Base-by-base conservation (phyloP, 2,329 filamentous ascomycete species). In the Diaporthe australafricana region DNA sequence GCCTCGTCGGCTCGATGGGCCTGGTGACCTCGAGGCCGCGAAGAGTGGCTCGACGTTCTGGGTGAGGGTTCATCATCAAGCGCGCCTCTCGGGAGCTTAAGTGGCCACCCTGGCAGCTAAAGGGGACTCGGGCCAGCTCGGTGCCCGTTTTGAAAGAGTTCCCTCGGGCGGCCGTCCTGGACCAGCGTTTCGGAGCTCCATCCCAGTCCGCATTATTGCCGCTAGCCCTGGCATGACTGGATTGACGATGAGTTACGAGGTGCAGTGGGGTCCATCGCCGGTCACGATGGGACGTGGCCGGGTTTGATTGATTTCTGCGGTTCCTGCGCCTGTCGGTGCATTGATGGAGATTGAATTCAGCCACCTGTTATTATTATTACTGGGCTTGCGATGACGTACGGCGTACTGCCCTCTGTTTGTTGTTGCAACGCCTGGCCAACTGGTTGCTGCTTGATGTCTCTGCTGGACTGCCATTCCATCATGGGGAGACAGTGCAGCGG, bases 211-310 rank as follows among this genome's bases (percentile, higher is more conserved):
- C 42, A 50, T 53, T 68, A 47, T 52, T 48, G 27, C 48, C 52
- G 69, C 60, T 66, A 45, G 55, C 42, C 50, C 67, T 53, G 67
- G 55, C 67, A 67, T 71, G 25, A 30, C 53, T 50, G 52, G 68
- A 68, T 56, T 71, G 65, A 72, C 65, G 47, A 72, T 60, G 55
- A 60, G 53, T 60, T 69, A 67, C 68, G 47, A 66, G 55, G 50
- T 71, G 45, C 68, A 27, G 71, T 73, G 71, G 68, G 67, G 68
- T 53, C 45, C 45, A 57, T 45, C 32, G 42, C 50, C 68, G 47
- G 68, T 68, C 53, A 68, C 68, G 63, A 65, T 60, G 47, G 62
- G 67, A 73, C 71, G 71, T 73, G 71, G 68, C 71, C 62, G 63
- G 12, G 67, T 71, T 70, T 56, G 40, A 73, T 73, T 73, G 71